phyloP scores from a whole-genome alignment of 208 protist species.

The Acanthamoeba healyi region DNA sequence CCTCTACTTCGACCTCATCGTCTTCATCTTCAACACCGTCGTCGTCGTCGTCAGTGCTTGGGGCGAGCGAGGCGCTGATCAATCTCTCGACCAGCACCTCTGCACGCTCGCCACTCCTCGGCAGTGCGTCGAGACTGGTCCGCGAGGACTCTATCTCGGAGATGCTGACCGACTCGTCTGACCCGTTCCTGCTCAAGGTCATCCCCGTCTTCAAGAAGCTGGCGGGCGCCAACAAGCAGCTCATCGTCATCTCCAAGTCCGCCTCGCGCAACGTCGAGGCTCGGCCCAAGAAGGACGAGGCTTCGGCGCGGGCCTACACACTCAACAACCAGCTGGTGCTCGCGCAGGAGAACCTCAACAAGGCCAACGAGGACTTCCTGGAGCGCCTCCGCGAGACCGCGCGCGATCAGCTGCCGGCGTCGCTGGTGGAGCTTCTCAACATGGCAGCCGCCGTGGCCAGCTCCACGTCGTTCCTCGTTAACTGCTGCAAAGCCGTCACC shows the following conservation, averaged over 20 bases:
- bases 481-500: slow-evolving; percentile 70
- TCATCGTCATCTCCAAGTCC: slow-evolving; percentile 70
- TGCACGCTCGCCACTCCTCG: neutral
- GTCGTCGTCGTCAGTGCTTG: neutral
- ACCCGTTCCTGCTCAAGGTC: slow-evolving; percentile 63
- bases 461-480: slow-evolving; percentile 67
- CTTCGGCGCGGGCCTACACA: neutral
- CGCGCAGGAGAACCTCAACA: slow-evolving; percentile 66
- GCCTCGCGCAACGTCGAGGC: slow-evolving; percentile 17
- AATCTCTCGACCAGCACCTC: slow-evolving; percentile 48
- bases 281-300: slow-evolving; percentile 53
- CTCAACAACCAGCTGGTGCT: slow-evolving; percentile 68
- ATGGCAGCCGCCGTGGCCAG: slow-evolving; percentile 26
- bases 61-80: slow-evolving; percentile 20
- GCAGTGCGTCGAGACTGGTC: neutral
- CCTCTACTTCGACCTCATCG: neutral
- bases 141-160: slow-evolving; percentile 66
- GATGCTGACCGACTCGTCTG: neutral
- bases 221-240: slow-evolving; percentile 65
- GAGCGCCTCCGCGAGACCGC: slow-evolving; percentile 47
- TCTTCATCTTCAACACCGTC: neutral
- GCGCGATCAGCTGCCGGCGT: slow-evolving; percentile 11
- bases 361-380: slow-evolving; percentile 57
- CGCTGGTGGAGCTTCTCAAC: slow-evolving; percentile 32
- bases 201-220: slow-evolving; percentile 65